Evolutionary conservation across 176 grass and related monocot genomes (phyloP).

Genomic region (Avena insularis): DNA sequence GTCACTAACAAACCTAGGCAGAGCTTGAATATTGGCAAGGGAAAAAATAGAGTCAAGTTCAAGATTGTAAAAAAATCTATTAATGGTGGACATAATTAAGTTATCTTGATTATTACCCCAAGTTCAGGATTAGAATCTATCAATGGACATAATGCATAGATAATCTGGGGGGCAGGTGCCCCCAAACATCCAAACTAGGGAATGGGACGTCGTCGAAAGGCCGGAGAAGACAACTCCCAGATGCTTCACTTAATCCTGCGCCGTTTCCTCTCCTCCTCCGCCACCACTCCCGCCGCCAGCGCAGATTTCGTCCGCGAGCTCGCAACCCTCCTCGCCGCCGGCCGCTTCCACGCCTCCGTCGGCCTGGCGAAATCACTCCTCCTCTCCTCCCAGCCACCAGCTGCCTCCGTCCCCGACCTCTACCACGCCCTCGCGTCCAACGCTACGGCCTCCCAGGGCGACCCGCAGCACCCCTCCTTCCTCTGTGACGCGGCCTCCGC

Average conservation of each 20-base stretch:
- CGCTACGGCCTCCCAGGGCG: neutral
- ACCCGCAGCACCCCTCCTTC: constrained; percentile 9
- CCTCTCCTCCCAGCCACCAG: constrained; percentile 35
- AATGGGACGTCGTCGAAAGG: neutral
- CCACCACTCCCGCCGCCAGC: neutral
- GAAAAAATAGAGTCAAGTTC: too few species aligned
- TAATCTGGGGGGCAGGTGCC: too few species aligned
- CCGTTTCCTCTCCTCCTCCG: constrained; percentile 23
- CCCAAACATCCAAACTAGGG: neutral
- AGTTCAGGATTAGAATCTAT: too few species aligned
- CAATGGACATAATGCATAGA: too few species aligned
- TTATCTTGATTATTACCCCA: too few species aligned
- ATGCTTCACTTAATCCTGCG: constrained; percentile 28
- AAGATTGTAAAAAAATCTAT: too few species aligned
- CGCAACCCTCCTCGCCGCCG: constrained; percentile 39
- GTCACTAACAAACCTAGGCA: too few species aligned
- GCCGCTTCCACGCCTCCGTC: constrained; percentile 57
- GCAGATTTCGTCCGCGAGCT: constrained; percentile 32
- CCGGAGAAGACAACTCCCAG: neutral
- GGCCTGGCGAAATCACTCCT: constrained; percentile 44
- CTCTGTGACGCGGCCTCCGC: constrained; percentile 46
- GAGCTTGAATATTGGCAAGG: too few species aligned
- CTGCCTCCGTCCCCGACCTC: constrained; percentile 43
- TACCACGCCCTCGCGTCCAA: constrained; percentile 35
- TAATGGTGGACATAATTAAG: too few species aligned